phyloP scores from a whole-genome alignment of 2,329 filamentous ascomycete species.

The Diaporthe aspalathi region DNA sequence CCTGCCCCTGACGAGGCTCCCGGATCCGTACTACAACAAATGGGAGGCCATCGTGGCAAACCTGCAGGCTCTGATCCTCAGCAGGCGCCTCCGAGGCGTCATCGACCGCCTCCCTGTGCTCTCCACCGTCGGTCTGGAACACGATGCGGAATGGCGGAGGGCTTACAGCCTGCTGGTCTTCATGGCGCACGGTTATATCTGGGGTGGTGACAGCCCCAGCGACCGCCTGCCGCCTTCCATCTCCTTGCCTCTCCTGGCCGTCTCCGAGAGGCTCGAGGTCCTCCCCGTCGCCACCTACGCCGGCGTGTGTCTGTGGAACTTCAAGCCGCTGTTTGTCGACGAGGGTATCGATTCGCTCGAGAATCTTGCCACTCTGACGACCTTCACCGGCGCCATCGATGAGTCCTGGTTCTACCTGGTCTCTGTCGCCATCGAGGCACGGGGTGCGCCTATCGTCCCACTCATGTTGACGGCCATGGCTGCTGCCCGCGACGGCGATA shows the following conservation, averaged over 20 bases:
- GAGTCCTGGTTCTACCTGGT: conserved; percentile 99
- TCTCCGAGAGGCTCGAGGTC: conserved; percentile 83
- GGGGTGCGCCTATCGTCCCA: conserved; percentile 86
- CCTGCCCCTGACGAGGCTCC: conserved; percentile 81
- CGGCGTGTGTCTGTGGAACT: conserved; percentile 94
- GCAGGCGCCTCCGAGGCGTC: conserved; percentile 81
- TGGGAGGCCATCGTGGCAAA: conserved; percentile 92
- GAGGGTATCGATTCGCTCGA: conserved; percentile 86
- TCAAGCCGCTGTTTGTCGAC: conserved; percentile 87
- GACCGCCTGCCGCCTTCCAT: conserved; percentile 84
- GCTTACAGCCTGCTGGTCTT: conserved; percentile 92
- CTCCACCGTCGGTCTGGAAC: conserved; percentile 82
- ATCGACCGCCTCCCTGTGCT: conserved; percentile 86
- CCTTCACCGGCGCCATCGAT: conserved; percentile 93
- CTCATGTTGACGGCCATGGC: conserved; percentile 89
- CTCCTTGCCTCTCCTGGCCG: conserved; percentile 82
- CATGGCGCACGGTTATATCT: conserved; percentile 95
- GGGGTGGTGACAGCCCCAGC: conserved; percentile 86
- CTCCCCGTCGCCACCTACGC: conserved; percentile 96
- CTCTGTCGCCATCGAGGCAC: conserved; percentile 94
- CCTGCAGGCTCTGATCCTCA: conserved; percentile 87
- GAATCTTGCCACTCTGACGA: conserved; percentile 88
- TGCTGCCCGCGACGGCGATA: conserved; percentile 79
- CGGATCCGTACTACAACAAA: conserved; percentile 91
- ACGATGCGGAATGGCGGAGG: conserved; percentile 90